Evolutionary conservation across 495 filamentous ascomycete species (phyloP).

Genomic region (Barbatosphaeria neglecta): DNA sequence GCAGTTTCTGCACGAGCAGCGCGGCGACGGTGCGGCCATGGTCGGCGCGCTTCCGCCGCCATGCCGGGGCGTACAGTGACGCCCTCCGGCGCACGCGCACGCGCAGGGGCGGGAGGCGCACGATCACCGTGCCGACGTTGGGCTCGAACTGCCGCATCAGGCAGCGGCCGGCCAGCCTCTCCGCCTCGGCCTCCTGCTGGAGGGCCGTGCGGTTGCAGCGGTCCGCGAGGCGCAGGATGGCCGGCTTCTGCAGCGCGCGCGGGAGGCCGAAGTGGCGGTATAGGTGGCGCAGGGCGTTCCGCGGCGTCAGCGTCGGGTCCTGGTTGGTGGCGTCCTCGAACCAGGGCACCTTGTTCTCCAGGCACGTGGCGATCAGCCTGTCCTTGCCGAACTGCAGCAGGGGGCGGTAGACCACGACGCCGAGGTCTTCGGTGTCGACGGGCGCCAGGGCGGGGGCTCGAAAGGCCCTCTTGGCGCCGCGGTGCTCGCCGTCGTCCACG

Average conservation of each 20-base stretch:
- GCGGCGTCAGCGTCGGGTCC: conserved; percentile 60
- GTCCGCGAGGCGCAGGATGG: conserved; percentile 45
- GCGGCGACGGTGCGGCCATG: conserved; percentile 27
- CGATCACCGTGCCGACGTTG: conserved; percentile 25
- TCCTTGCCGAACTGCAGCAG: conserved; percentile 64
- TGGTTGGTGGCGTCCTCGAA: conserved; percentile 81
- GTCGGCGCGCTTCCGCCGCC: conserved; percentile 13
- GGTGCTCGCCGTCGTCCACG: conserved; percentile 11
- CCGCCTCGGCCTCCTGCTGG: conserved; percentile 21
- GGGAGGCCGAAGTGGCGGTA: conserved; percentile 49
- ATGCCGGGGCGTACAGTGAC: conserved; percentile 1
- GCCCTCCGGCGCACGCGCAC: conserved; percentile 3
- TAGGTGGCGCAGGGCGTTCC: conserved; percentile 71
- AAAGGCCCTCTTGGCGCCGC: conserved; percentile 8
- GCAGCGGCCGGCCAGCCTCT: conserved; percentile 15
- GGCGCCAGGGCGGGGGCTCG: conserved; percentile 2
- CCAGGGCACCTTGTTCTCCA: conserved; percentile 52
- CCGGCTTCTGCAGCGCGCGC: conserved; percentile 50
- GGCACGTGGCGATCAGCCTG: conserved; percentile 60
- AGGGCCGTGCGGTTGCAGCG: conserved; percentile 19
- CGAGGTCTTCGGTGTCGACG: conserved; percentile 49
- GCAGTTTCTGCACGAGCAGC: conserved; percentile 23
- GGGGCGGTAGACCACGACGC: conserved; percentile 62
- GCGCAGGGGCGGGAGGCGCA: conserved; percentile 25
- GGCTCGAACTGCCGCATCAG: conserved; percentile 27